Base-by-base conservation (phyloP, 768 basidiomycete species). In the Tephrocybe sp. region DNA sequence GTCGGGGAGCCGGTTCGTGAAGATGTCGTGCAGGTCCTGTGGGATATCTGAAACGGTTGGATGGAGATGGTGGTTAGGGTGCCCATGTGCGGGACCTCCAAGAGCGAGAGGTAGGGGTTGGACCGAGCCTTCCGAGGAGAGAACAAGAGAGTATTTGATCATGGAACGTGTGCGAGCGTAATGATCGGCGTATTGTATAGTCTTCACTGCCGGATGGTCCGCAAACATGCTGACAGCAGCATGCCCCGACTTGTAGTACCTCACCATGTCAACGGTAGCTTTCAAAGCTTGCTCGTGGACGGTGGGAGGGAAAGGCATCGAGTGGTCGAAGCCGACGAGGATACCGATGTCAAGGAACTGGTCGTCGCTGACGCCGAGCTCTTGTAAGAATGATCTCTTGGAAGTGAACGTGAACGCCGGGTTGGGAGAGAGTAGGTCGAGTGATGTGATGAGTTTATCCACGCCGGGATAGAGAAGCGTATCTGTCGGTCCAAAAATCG, bases 341-440 rank as follows among this genome's bases (percentile, higher is more conserved):
- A 99, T 88, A 20, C 86, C 88, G 55, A 94, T 80, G 68, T 99
- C 97, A 58, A 98, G 84, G 71, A 98, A 96, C 64, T 97, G 95
- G 64, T 97, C 94, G 59, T 93, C 86, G 38, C 68, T 74, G 38
- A 98, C 75, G 17, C 63, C 71, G 51, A 97, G 75, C 54, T 81
- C 79, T 33, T 64, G 59, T 20, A 78, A 49, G 57, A 98, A 75
- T 21, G 72, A 65, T 25, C 84, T 80, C 67, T 98, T 98, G 41
- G 92, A 89, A 18, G 87, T 81, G 67, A 81, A 97, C 12, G 86
- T 85, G 73, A 98, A 95, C 1, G 86, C 78, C 1, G 90, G 88
- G 36, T 73, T 75, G 36, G 77, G 53, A 25, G 84, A 77, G 45
- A 78, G 68, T 54, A 96, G 83, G 71, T 98, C 90, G 61, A 98